These are phyloP conservation scores for Blastobotrys buckinghamii DNA, from an alignment of 1,139 yeast species.

Conservation along the genomic window DNA sequence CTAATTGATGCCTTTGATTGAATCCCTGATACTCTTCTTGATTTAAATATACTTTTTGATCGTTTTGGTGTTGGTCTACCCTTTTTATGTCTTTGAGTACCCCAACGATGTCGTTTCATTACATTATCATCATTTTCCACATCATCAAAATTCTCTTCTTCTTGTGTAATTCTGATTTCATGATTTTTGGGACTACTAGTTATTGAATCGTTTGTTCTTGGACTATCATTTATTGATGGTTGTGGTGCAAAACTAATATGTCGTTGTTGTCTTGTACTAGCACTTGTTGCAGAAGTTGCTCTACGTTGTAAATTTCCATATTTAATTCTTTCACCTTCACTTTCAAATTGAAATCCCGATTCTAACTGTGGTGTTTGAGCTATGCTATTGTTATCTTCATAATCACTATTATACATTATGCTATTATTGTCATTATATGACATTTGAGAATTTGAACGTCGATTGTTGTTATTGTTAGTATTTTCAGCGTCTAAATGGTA, in stretches of 20 bases:
- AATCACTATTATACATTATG: not conserved
- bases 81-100: conserved; percentile 72
- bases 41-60: conserved; percentile 23
- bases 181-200: not conserved
- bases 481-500: conserved; percentile 13
- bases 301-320: not conserved
- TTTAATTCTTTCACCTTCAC: not conserved
- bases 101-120: conserved; percentile 83
- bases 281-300: not conserved
- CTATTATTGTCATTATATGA: not conserved
- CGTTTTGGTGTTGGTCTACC: conserved; percentile 51
- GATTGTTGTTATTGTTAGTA: not conserved
- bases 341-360: conserved; percentile 3
- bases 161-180: not conserved
- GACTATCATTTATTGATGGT: not conserved
- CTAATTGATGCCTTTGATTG: not conserved
- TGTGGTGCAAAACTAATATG: conserved; percentile 16
- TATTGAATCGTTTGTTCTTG: not conserved
- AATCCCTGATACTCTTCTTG: conserved; percentile 13
- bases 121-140: conserved; percentile 11
- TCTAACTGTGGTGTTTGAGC: not conserved
- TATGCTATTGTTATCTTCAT: not conserved
- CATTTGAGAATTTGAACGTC: conserved; percentile 1
- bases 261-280: conserved; percentile 8
- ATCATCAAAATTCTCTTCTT: not conserved